Percentiles rank a stretch among this genome's conserved stretches.
phyloP scores from a whole-genome alignment of 768 basidiomycete genomes.

The Aureoboletus auriporus region DNA sequence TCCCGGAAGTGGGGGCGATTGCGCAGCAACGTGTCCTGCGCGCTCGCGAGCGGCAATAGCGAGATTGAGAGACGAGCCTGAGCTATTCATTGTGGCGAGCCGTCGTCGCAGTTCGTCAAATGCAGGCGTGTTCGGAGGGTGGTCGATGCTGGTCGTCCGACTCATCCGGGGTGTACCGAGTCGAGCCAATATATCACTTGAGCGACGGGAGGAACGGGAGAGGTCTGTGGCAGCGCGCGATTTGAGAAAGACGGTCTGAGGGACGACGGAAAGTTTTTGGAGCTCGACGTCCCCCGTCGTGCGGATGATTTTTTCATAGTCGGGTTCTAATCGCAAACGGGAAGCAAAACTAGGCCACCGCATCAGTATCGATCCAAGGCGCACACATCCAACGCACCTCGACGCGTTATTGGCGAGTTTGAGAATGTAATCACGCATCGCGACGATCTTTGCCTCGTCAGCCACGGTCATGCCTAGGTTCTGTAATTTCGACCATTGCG shows the following conservation, averaged over 20 bases:
- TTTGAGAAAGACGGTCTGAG: slow-evolving; percentile 87
- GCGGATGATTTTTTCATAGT: slow-evolving; percentile 60
- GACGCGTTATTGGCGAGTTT: slow-evolving; percentile 78
- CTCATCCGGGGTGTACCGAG: slow-evolving; percentile 48
- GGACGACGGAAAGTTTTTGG: slow-evolving; percentile 83
- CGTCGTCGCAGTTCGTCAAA: slow-evolving; percentile 78
- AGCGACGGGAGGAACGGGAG: slow-evolving; percentile 38
- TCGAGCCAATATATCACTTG: slow-evolving; percentile 40
- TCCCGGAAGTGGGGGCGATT: slow-evolving; percentile 11
- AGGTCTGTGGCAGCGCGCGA: slow-evolving; percentile 37
- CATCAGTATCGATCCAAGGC: slow-evolving; percentile 2
- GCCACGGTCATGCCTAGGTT: slow-evolving; percentile 79
- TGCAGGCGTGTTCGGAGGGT: slow-evolving; percentile 45
- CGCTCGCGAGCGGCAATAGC: slow-evolving; percentile 42
- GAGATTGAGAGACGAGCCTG: slow-evolving; percentile 57
- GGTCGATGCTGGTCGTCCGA: slow-evolving; percentile 47
- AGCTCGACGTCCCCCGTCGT: slow-evolving; percentile 69
- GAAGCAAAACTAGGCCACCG: slow-evolving; percentile 53
- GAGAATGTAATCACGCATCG: slow-evolving; percentile 84
- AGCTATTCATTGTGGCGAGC: slow-evolving; percentile 71
- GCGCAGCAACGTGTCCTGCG: slow-evolving; percentile 27
- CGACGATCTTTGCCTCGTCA: slow-evolving; percentile 84
- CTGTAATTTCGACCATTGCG: slow-evolving; percentile 70
- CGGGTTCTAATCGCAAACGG: slow-evolving; percentile 58
- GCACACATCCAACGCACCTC: slow-evolving; percentile 45